Base-by-base conservation (phyloP, 768 basidiomycete genomes). In the Mycena floridula region DNA sequence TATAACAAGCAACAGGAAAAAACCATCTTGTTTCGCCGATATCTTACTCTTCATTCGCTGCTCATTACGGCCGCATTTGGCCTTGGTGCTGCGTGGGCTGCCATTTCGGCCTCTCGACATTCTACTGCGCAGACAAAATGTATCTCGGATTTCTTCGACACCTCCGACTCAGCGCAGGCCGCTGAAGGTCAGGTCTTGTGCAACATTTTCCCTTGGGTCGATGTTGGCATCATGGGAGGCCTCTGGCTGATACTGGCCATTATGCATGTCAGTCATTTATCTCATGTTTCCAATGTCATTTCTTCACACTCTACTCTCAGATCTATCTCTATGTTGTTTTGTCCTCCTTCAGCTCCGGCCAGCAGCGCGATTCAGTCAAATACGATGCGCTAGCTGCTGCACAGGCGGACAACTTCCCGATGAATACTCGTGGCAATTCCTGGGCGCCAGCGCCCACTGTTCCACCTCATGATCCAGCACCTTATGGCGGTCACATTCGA, bases 151-250 rank as follows among this genome's bases (percentile, higher is more conserved):
- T 87, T 79, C 66, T 87, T 82, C 59, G 56, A 64, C 24, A 40
- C 56, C 4, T 62, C 64, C 11, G 57, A 53, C 47, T 51, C 62
- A 40, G 59, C 63, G 25, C 54, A 56, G 4, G 56, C 62, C 12
- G 54, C 61, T 27, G 76, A 90, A 59, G 87, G 81, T 5, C 61
- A 81, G 26, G 80, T 76, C 5, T 72, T 98, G 20, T 99, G 96
- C 65, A 71, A 82, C 38, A 85, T 96, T 44, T 95, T 97, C 58
- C 73, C 91, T 4, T 96, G 92, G 89, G 87, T 90, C 8, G 87
- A 89, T 54, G 70, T 96, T 12, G 94, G 94, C 27, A 67, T 97
- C 45, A 94, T 98, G 91, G 85, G 74, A 16, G 89, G 79, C 7
- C 69, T 96, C 5, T 97, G 93, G 89, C 63, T 87, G 8, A 57